Evolutionary conservation across 176 grass and related monocot species (phyloP).

Genomic region (Secale cereale): DNA sequence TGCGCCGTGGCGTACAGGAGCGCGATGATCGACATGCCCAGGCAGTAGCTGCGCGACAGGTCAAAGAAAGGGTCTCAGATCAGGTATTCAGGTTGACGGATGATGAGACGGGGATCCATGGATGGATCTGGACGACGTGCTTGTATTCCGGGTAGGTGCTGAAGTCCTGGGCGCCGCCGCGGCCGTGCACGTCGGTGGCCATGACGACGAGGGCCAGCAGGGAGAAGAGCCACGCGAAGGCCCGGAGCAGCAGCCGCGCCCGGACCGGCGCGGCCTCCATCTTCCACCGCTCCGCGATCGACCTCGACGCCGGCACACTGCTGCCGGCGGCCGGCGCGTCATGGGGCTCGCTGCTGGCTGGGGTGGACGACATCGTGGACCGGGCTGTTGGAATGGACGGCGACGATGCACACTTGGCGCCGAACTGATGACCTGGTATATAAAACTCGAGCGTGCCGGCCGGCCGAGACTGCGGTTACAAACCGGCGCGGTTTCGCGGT

Average conservation of each 20-base stretch:
- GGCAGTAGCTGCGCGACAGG: conserved; percentile 46
- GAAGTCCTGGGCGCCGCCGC: conserved; percentile 53
- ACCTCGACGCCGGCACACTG: conserved; percentile 13
- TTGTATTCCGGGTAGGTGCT: conserved; percentile 56
- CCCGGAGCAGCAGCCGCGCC: conserved; percentile 40
- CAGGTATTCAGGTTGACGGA: background rate
- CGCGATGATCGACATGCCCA: conserved; percentile 56
- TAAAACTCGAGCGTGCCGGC: background rate
- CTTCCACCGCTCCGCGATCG: conserved; percentile 43
- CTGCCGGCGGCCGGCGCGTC: background rate
- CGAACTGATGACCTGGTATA: background rate
- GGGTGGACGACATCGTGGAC: conserved; percentile 16
- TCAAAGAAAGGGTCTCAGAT: background rate
- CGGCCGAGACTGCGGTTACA: background rate
- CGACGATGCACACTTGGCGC: background rate
- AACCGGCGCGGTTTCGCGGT: background rate
- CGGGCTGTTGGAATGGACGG: background rate
- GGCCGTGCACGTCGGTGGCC: conserved; percentile 61
- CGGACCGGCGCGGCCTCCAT: conserved; percentile 38
- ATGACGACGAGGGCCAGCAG: conserved; percentile 66
- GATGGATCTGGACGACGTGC: background rate
- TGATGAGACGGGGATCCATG: background rate
- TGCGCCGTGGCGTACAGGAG: conserved; percentile 60
- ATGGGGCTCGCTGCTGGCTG: background rate
- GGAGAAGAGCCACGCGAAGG: conserved; percentile 49